A percentile compares a stretch with the other conserved stretches of the same genome.
Conservation (phyloP, 1,284 basidiomycete species). For the Meira nashicola region DNA sequence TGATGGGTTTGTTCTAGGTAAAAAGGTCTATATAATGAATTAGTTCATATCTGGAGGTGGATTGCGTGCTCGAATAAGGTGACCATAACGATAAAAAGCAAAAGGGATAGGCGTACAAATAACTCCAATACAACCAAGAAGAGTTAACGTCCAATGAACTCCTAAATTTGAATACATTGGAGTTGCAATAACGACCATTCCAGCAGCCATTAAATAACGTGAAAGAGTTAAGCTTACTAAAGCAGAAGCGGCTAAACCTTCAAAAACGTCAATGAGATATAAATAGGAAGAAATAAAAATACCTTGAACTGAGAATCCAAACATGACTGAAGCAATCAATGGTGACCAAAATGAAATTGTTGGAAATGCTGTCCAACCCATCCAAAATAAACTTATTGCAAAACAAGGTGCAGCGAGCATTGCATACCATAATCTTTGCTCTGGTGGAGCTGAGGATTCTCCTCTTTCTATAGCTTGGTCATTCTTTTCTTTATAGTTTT, state of each 20-base stretch:
- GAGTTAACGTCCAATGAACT: constrained; percentile 13
- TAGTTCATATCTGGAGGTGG: too few relatives aligned
- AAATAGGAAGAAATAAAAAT: constrained; percentile 10
- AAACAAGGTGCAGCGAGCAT: constrained; percentile 10
- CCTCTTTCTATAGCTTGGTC: too few relatives aligned
- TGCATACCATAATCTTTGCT: neutral
- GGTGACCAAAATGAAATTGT: neutral
- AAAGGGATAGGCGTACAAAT: too few relatives aligned
- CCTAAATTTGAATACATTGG: constrained; percentile 11
- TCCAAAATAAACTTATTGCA: constrained; percentile 12
- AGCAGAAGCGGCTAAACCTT: neutral
- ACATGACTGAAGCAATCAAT: constrained; percentile 4
- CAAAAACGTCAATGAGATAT: constrained; percentile 13
- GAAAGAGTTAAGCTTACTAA: neutral
- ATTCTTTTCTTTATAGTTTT: too few relatives aligned
- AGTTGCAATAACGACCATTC: constrained; percentile 11
- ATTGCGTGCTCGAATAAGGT: too few relatives aligned
- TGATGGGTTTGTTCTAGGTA: too few relatives aligned
- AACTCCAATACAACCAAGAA: constrained; percentile 1
- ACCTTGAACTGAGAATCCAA: constrained; percentile 6
- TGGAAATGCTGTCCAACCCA: constrained; percentile 12
- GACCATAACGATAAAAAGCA: too few relatives aligned
- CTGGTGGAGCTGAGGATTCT: too few relatives aligned
- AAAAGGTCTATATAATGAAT: too few relatives aligned
- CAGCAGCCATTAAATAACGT: constrained; percentile 11